A percentile compares a stretch with the other conserved stretches of the same genome.
Evolutionary conservation across 208 protist genomes (phyloP).

Genomic region (Trypanosoma caninum): DNA sequence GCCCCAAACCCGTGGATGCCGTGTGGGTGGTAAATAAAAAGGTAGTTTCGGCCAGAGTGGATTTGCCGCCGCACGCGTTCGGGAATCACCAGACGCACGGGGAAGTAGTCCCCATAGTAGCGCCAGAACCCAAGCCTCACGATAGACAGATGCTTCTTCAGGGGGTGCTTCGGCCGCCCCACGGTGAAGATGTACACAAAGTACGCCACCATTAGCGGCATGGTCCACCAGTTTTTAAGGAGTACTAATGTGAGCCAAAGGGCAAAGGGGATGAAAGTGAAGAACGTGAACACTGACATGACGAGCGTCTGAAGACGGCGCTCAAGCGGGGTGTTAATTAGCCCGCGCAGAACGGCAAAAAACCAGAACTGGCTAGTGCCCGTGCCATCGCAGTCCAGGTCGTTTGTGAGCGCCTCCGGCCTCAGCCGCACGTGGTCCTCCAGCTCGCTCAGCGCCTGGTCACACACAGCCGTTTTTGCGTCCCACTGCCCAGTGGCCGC

Average conservation of each 20-base stretch:
- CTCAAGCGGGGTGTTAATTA: too few species aligned
- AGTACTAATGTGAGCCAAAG: conserved; percentile 32
- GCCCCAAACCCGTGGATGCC: conserved; percentile 87
- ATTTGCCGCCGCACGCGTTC: conserved; percentile 38
- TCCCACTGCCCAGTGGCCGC: conserved; percentile 11
- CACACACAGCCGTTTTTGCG: conserved; percentile 25
- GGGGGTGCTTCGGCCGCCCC: conserved; percentile 40
- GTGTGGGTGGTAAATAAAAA: conserved; percentile 91
- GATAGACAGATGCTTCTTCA: conserved; percentile 26
- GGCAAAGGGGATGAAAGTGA: conserved; percentile 59
- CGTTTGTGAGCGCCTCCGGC: conserved; percentile 15
- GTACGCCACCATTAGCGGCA: conserved; percentile 59
- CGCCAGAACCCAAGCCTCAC: conserved; percentile 38
- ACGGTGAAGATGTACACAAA: conserved; percentile 65
- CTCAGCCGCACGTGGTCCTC: conserved; percentile 41
- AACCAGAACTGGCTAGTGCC: conserved; percentile 5
- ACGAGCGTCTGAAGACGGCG: conserved; percentile 29
- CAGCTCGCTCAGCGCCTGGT: conserved; percentile 35
- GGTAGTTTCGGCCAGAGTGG: conserved; percentile 62
- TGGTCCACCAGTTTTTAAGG: conserved; percentile 31
- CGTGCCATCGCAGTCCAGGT: neutral
- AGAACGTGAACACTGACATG: conserved; percentile 45
- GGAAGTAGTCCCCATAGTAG: conserved; percentile 85
- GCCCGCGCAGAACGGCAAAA: too few species aligned
- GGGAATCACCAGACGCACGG: conserved; percentile 66